Evolutionary conservation across 345 rosid genomes (phyloP).

Genomic region (Salix koriyanagi): DNA sequence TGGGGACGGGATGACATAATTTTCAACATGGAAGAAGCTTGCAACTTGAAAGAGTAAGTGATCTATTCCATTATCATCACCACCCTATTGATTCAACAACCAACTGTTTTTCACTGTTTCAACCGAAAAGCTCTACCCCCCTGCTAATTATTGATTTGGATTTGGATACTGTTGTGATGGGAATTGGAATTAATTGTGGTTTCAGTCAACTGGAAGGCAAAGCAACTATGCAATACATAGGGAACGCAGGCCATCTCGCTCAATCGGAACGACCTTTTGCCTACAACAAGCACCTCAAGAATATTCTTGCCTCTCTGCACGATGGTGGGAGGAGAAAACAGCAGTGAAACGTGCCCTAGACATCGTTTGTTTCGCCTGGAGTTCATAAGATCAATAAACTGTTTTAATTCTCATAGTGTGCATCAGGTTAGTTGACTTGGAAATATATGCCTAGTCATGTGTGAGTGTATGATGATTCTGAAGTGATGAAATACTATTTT

Average conservation of each 20-base stretch:
- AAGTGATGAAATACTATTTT: no score
- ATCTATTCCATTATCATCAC: background rate
- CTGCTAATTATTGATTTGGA: no score
- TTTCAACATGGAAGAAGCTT: conserved; percentile 13
- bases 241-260: conserved; percentile 21
- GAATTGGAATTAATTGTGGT: background rate
- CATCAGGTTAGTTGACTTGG: background rate
- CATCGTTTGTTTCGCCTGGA: no score
- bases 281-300: conserved; percentile 11
- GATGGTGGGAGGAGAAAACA: background rate
- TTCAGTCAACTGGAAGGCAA: conserved; percentile 21
- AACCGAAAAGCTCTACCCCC: no score
- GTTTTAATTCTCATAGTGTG: no score
- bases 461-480: no score
- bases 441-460: no score
- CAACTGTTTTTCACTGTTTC: no score
- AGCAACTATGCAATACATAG: conserved; percentile 9
- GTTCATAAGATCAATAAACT: no score
- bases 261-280: conserved; percentile 10
- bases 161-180: background rate
- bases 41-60: conserved; percentile 2
- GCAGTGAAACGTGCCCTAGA: no score
- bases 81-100: no score
- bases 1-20: conserved; percentile 30
- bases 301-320: background rate